These are phyloP conservation scores for Platanthera guangdongensis DNA, from an alignment of 106 monocot genomes.

Conservation along the genomic window DNA sequence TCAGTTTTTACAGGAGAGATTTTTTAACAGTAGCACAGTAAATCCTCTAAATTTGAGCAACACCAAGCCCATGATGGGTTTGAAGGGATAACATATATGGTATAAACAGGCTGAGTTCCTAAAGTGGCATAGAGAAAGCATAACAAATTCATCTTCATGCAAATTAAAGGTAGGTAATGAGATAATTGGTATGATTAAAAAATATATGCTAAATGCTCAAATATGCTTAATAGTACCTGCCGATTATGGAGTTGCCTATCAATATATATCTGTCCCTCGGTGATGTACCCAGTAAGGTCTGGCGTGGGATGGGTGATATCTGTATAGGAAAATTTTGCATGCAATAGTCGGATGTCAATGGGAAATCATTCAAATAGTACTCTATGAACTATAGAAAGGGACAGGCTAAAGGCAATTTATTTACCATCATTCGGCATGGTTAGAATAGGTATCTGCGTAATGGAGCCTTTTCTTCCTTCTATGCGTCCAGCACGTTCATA, in stretches of 20 bases:
- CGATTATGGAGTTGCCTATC: slow-evolving; percentile 95
- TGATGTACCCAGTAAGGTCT: slow-evolving; percentile 97
- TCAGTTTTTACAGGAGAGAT: too few relatives aligned
- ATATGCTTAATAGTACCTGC: slow-evolving; percentile 38
- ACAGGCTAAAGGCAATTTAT: neutral
- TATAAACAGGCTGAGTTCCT: too few relatives aligned
- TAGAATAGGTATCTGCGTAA: slow-evolving; percentile 94
- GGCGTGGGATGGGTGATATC: slow-evolving; percentile 99
- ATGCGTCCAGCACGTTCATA: slow-evolving; percentile 99
- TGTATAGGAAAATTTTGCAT: slow-evolving; percentile 13
- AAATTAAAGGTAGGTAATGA: neutral
- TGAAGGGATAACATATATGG: too few relatives aligned
- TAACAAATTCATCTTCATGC: neutral
- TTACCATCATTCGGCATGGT: slow-evolving; percentile 99
- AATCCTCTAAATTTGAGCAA: too few relatives aligned
- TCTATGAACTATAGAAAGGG: neutral
- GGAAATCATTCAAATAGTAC: neutral
- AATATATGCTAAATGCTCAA: neutral
- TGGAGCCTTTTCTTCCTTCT: slow-evolving; percentile 97
- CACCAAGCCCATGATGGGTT: too few relatives aligned
- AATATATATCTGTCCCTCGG: slow-evolving; percentile 99
- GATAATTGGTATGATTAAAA: neutral
- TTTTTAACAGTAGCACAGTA: too few relatives aligned
- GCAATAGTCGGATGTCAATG: neutral
- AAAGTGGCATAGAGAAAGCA: neutral